phyloP scores from a whole-genome alignment of 495 filamentous ascomycete species.

The Extremus antarcticus region DNA sequence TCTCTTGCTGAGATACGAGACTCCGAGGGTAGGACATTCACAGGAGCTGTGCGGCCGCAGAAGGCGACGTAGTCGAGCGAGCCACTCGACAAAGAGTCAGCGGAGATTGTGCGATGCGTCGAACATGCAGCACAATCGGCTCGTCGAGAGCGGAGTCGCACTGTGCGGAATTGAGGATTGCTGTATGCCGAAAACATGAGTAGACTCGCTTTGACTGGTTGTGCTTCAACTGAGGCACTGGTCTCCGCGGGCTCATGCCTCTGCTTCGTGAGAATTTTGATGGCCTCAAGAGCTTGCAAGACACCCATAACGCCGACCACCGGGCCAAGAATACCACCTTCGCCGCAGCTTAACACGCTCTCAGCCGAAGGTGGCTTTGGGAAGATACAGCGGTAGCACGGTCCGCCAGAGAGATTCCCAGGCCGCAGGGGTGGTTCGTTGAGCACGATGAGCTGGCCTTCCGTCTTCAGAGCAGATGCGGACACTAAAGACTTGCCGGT shows the following conservation, averaged over 20 bases:
- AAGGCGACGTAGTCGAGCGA: slow-evolving; percentile 69
- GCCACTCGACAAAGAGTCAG: slow-evolving; percentile 50
- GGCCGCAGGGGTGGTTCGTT: slow-evolving; percentile 50
- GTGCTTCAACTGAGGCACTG: slow-evolving; percentile 2
- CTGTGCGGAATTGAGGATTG: slow-evolving; percentile 57
- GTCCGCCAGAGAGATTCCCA: slow-evolving; percentile 45
- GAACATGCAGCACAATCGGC: slow-evolving; percentile 68
- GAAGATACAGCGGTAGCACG: slow-evolving; percentile 92
- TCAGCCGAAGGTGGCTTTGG: slow-evolving; percentile 72
- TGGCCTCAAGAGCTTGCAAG: slow-evolving; percentile 76
- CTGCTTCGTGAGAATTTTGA: slow-evolving; percentile 56
- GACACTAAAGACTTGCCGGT: slow-evolving; percentile 71
- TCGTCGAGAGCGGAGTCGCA: slow-evolving; percentile 58
- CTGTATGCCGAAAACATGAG: slow-evolving; percentile 66
- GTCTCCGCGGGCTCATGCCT: background rate
- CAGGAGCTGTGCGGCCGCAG: slow-evolving; percentile 48
- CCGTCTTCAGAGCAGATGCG: slow-evolving; percentile 72
- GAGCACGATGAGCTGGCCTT: slow-evolving; percentile 83
- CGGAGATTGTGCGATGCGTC: slow-evolving; percentile 45
- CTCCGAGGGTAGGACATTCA: slow-evolving; percentile 42
- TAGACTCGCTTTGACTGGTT: slow-evolving; percentile 35
- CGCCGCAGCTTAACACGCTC: slow-evolving; percentile 70
- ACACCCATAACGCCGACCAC: slow-evolving; percentile 94
- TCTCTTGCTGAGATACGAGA: slow-evolving; percentile 53
- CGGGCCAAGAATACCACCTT: slow-evolving; percentile 83